A percentile compares a stretch with the other conserved stretches of the same genome.
These are phyloP conservation scores for Durusdinium trenchii DNA, from an alignment of 73 alveolate species.

Conservation along the genomic window DNA sequence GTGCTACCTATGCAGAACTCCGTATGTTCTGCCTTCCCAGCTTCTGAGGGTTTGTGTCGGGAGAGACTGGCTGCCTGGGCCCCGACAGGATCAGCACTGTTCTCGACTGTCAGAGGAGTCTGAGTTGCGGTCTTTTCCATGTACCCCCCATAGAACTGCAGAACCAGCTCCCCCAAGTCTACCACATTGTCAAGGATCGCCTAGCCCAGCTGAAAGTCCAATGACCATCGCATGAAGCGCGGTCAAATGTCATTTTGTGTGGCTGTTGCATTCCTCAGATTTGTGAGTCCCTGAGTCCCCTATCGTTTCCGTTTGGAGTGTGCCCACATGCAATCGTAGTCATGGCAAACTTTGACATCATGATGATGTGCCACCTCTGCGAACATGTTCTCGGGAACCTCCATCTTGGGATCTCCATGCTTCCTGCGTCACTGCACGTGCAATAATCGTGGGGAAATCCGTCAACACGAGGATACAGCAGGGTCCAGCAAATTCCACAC, in stretches of 20 bases:
- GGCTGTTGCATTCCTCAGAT: no score
- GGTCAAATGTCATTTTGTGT: not conserved
- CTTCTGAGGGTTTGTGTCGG: conserved; percentile 26
- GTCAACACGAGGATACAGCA: not conserved
- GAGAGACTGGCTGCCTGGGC: conserved; percentile 56
- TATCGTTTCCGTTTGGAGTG: no score
- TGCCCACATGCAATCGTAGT: no score
- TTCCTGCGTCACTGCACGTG: no score
- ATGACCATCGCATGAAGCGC: not conserved
- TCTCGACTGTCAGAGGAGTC: not conserved
- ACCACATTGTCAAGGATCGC: conserved; percentile 88
- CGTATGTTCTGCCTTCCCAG: conserved; percentile 12
- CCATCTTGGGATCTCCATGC: conserved; percentile 27
- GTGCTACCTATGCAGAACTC: not conserved
- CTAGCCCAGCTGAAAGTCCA: not conserved
- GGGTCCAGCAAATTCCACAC: not conserved
- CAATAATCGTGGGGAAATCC: not conserved
- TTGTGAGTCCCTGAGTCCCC: no score
- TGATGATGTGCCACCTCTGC: no score
- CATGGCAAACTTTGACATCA: no score
- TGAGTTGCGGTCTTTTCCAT: not conserved
- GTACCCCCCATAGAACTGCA: conserved; percentile 59
- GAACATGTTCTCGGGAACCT: conserved; percentile 53
- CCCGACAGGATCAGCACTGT: not conserved
- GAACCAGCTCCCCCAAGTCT: conserved; percentile 63